Conservation (phyloP, 2,329 filamentous ascomycete species). For the Elsinoe necatrix region DNA sequence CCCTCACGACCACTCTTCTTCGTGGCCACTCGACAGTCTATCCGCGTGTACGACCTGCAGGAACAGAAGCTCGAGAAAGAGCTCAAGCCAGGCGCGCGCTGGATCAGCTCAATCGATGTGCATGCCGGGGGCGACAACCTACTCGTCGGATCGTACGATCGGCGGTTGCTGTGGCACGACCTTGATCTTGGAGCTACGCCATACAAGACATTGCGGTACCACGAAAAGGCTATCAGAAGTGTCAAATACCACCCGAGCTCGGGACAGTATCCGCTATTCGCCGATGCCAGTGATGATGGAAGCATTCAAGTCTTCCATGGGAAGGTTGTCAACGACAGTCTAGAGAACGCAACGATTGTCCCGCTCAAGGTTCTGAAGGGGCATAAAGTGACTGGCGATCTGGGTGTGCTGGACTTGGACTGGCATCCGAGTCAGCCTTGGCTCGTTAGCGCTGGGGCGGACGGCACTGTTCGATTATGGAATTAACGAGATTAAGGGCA, state of each 20-base stretch:
- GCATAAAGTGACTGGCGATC: conserved; percentile 73
- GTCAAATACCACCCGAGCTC: conserved; percentile 69
- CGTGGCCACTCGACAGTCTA: conserved; percentile 86
- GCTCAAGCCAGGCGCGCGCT: conserved; percentile 82
- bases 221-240: conserved; percentile 79
- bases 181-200: conserved; percentile 82
- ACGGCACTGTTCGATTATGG: conserved; percentile 89
- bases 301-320: conserved; percentile 94
- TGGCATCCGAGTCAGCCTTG: conserved; percentile 95
- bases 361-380: conserved; percentile 89
- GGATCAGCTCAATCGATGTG: conserved; percentile 90
- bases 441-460: conserved; percentile 88
- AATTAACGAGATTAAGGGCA: conserved; percentile 30
- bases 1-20: conserved; percentile 89
- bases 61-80: conserved; percentile 88
- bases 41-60: conserved; percentile 89
- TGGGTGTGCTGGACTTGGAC: conserved; percentile 88
- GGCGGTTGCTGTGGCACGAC: conserved; percentile 92
- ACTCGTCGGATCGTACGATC: conserved; percentile 90
- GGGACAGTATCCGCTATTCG: conserved; percentile 71
- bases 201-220: conserved; percentile 95
- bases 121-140: conserved; percentile 91
- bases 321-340: conserved; percentile 85
- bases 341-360: conserved; percentile 95
- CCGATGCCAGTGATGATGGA: conserved; percentile 90